Base-by-base conservation (phyloP, 176 grass and related monocot species). In the Oryza australiensis region DNA sequence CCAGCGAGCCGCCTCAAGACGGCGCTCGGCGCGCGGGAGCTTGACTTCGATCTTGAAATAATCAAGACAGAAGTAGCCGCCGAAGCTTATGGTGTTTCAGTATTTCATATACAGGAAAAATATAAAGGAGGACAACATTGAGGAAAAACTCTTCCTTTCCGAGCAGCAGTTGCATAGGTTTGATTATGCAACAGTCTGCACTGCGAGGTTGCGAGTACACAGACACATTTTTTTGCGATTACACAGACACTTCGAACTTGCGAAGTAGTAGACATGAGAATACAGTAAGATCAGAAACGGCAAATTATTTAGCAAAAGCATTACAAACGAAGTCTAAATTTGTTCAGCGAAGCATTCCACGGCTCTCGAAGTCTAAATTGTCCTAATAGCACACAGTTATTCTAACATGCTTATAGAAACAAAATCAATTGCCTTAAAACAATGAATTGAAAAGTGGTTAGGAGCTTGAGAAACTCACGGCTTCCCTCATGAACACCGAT, bases 401-500 rank as follows among this genome's bases (percentile, higher is more conserved):
- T 48, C 46, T 67, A 68, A 41, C 12, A 60, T 18, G 41, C 41
- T n/a, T 2, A 51, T 24, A 74, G 20, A 43, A 82, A 66, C 62
- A 46, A 3, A 8, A 42, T 24, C 15, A 68, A 73, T 72, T 73
- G 75, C 7, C 16, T 23, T 9, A 24, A 33, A 53, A 10, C 6
- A 57, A 73, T 68, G 81, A 57, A 62, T 24, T 62, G 34, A 16
- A 41, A 29, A 28, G 22, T 46, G 28, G n/a, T 80, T 80, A 45
- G 76, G 41, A 37, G 67, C 13, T 53, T 14, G 48, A 83, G 41
- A 37, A 77, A 93, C 90, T 95, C 79, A 98, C 93, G 37, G 96
- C 96, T 83, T 99, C 96, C 72, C 75, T 88, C 87, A 88, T 88
- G 87, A 99, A 99, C 51, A 95, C 80, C 5, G 88, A 91, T 13